Percentiles rank a stretch among this genome's conserved stretches.
Evolutionary conservation across 257 asterid genomes (phyloP).

Genomic region (Jasminum sambac): DNA sequence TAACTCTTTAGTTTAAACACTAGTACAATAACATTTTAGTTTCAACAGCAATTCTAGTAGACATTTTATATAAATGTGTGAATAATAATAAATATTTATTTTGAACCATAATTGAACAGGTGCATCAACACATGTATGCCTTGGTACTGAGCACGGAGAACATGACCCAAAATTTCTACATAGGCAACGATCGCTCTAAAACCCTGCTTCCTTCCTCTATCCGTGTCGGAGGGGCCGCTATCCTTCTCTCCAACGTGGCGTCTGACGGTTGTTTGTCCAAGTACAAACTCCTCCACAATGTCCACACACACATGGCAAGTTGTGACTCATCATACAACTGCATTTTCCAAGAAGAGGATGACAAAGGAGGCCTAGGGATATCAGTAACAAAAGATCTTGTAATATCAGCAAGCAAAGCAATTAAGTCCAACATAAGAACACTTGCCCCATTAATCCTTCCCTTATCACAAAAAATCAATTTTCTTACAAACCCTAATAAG

Average conservation of each 20-base stretch:
- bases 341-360: conserved; percentile 16
- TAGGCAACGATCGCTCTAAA: conserved; percentile 9
- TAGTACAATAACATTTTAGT: no score
- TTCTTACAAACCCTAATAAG: not conserved
- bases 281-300: conserved; percentile 18
- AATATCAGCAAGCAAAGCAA: conserved; percentile 2
- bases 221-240: not conserved
- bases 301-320: conserved; percentile 11
- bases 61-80: no score
- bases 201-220: not conserved
- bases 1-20: no score
- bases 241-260: conserved; percentile 3
- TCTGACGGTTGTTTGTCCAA: not conserved
- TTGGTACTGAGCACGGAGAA: conserved; percentile 13
- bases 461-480: not conserved
- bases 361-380: conserved; percentile 3
- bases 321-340: conserved; percentile 13
- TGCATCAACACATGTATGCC: not conserved
- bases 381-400: not conserved
- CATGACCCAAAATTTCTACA: conserved; percentile 6
- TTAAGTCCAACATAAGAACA: not conserved
- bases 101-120: not conserved
- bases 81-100: no score
- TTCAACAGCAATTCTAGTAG: no score
- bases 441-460: conserved; percentile 16